Conservation (phyloP, 116 monocot genomes). For the Zostera marina region DNA sequence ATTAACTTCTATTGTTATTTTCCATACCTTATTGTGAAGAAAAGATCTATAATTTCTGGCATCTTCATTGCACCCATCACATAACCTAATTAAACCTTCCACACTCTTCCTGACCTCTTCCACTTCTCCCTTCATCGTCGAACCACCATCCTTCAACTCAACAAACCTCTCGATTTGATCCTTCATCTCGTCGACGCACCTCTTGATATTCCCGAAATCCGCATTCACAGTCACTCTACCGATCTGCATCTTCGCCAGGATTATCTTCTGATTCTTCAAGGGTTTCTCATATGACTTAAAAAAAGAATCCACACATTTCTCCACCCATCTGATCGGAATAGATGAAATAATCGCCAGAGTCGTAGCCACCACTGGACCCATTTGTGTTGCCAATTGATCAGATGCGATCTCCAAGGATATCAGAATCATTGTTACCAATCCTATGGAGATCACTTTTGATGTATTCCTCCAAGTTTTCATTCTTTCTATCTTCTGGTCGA, state of each 20-base stretch:
- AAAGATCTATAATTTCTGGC: constrained; percentile 45
- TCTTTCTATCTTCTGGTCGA: constrained; percentile 36
- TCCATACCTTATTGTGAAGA: constrained; percentile 49
- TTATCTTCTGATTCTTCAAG: constrained; percentile 26
- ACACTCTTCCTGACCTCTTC: constrained; percentile 39
- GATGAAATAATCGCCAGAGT: constrained; percentile 33
- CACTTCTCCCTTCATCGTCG: constrained; percentile 23
- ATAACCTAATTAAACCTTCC: constrained; percentile 46
- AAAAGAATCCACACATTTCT: constrained; percentile 52
- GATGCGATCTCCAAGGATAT: constrained; percentile 54
- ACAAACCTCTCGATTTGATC: constrained; percentile 22
- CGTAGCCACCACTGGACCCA: constrained; percentile 36
- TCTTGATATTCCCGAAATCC: constrained; percentile 41
- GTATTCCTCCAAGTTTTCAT: constrained; percentile 41
- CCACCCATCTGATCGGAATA: constrained; percentile 42
- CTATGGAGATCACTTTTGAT: constrained; percentile 39
- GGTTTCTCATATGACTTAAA: constrained; percentile 26
- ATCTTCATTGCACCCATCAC: constrained; percentile 48
- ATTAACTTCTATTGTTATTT: too few relatives aligned
- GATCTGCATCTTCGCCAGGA: constrained; percentile 27
- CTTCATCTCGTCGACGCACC: constrained; percentile 31
- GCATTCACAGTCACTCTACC: constrained; percentile 22
- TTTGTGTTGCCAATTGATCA: too few relatives aligned
- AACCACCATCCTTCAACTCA: constrained; percentile 22
- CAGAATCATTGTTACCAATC: constrained; percentile 34